Percentiles rank a stretch among this genome's conserved stretches.
phyloP scores from a whole-genome alignment of 192 early-diverging fungal species.

The Coemansia erecta region DNA sequence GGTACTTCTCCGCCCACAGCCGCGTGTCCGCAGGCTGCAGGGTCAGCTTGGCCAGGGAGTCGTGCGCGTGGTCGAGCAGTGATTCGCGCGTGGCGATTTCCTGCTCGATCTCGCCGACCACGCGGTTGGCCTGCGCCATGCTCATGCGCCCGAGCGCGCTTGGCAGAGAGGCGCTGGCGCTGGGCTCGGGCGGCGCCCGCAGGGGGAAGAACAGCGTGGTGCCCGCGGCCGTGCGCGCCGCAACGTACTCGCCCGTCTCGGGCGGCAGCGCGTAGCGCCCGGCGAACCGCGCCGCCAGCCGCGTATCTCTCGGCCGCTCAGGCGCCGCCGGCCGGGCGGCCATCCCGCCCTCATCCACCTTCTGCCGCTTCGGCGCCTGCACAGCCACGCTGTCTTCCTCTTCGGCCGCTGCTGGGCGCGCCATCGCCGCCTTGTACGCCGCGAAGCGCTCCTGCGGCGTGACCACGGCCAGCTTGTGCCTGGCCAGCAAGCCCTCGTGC shows the following conservation, averaged over 20 bases:
- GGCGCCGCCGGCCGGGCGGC: no score
- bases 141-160: slow-evolving; percentile 25
- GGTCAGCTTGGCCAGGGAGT: not conserved
- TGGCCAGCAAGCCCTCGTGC: not conserved
- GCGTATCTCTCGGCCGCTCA: no score
- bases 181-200: slow-evolving; percentile 7
- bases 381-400: not conserved
- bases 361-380: slow-evolving; percentile 14
- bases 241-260: slow-evolving; percentile 38
- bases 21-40: slow-evolving; percentile 10
- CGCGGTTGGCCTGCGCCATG: slow-evolving; percentile 26
- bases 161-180: not conserved
- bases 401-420: slow-evolving; percentile 10
- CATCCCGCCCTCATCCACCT: no score
- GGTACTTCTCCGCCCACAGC: slow-evolving; percentile 93
- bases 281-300: not conserved
- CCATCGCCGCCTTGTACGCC: slow-evolving; percentile 29
- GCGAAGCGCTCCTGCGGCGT: slow-evolving; percentile 20
- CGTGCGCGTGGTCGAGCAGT: slow-evolving; percentile 1
- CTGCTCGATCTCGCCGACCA: slow-evolving; percentile 37
- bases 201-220: slow-evolving; percentile 34
- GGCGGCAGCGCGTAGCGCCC: slow-evolving; percentile 32
- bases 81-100: slow-evolving; percentile 19
- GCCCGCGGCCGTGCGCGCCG: slow-evolving; percentile 25
- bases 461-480: slow-evolving; percentile 13